These are phyloP conservation scores for Metarhizium brunneum DNA, from an alignment of 2,329 filamentous ascomycete genomes.

Conservation along the genomic window DNA sequence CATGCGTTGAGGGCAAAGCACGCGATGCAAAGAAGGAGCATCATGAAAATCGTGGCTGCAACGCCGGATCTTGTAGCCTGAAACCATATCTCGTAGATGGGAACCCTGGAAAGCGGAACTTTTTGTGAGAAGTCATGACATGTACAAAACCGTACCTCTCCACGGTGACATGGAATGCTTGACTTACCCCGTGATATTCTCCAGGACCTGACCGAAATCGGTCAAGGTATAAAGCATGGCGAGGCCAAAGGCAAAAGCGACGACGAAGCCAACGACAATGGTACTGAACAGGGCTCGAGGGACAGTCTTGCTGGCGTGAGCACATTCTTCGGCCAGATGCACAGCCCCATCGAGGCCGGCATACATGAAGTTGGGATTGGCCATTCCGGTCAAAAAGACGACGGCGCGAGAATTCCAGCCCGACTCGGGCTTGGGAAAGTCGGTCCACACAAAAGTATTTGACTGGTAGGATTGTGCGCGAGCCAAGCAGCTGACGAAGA, in stretches of 20 bases:
- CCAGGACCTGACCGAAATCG: slow-evolving; percentile 23
- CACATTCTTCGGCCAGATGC: slow-evolving; percentile 48
- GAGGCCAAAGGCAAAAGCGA: slow-evolving; percentile 33
- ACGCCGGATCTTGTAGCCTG: slow-evolving; percentile 33
- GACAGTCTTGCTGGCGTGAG: background rate
- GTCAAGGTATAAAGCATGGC: slow-evolving; percentile 39
- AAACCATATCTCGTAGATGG: slow-evolving; percentile 46
- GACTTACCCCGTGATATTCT: too few species aligned
- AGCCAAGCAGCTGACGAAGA: slow-evolving; percentile 32
- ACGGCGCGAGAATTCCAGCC: background rate
- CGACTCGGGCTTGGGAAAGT: background rate
- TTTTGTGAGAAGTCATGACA: slow-evolving; percentile 7
- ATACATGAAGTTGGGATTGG: slow-evolving; percentile 52
- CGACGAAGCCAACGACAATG: slow-evolving; percentile 27
- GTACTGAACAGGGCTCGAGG: background rate
- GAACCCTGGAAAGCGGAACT: slow-evolving; percentile 31
- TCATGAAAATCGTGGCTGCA: slow-evolving; percentile 29
- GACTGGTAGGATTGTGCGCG: background rate
- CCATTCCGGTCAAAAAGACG: background rate
- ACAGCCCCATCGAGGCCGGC: slow-evolving; percentile 49
- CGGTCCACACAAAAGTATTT: background rate
- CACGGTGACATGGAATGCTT: too few species aligned
- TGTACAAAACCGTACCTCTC: too few species aligned
- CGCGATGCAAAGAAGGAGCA: background rate
- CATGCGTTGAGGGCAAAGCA: background rate